These are phyloP conservation scores for Zygosaccharomyces pseudobailii DNA, from an alignment of 1,139 yeast species.

Conservation along the genomic window DNA sequence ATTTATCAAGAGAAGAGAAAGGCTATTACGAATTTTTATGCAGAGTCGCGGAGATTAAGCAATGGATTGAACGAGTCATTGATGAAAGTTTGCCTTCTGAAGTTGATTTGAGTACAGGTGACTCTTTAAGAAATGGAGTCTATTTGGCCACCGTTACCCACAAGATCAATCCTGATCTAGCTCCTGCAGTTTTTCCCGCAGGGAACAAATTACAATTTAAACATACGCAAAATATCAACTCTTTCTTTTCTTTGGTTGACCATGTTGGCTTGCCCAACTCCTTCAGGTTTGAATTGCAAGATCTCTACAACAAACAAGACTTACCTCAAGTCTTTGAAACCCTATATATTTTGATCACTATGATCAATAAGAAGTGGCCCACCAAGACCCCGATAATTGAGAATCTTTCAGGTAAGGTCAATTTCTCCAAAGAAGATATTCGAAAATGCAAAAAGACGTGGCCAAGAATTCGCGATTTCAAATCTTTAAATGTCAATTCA, in stretches of 20 bases:
- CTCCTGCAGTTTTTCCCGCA: conserved; percentile 50
- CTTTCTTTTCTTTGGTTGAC: conserved; percentile 70
- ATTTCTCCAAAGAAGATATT: conserved; percentile 65
- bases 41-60: conserved; percentile 80
- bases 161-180: conserved; percentile 63
- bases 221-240: conserved; percentile 89
- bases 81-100: conserved; percentile 48
- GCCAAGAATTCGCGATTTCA: conserved; percentile 60
- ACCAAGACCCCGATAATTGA: conserved; percentile 54
- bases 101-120: conserved; percentile 49
- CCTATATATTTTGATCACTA: conserved; percentile 77
- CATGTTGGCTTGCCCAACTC: conserved; percentile 76
- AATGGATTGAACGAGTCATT: conserved; percentile 63
- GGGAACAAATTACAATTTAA: conserved; percentile 65
- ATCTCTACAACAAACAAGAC: conserved; percentile 85
- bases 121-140: conserved; percentile 76
- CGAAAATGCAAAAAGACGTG: conserved; percentile 53
- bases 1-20: conserved; percentile 22
- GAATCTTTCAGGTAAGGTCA: conserved; percentile 56
- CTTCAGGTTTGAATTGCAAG: conserved; percentile 86
- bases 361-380: conserved; percentile 46
- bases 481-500: conserved; percentile 29
- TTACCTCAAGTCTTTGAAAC: conserved; percentile 94
- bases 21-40: conserved; percentile 80
- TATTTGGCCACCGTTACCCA: conserved; percentile 75